Evolutionary conservation across 345 rosid genomes (phyloP), one percentile per base, ranked within the genome.

Genomic region (Theobroma cacao): DNA sequence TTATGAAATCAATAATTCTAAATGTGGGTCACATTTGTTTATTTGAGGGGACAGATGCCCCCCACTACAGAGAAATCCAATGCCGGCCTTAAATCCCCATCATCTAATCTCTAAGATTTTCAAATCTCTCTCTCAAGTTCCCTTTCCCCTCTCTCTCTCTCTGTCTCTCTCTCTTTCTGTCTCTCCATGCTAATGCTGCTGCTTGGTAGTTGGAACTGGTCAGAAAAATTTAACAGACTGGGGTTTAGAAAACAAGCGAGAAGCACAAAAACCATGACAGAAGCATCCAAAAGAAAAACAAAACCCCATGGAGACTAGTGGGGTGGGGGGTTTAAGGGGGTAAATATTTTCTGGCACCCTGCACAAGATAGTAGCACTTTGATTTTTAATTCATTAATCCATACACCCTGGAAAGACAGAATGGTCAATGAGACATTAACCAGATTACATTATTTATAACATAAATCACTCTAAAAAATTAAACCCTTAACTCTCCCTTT

Each of bases 1-100:
- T 20, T 63, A 9, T 47, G 58, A 45, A 64, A 73, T 60, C 40
- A 59, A 60, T 75, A 75, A 75, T 60, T 58, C 59, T 15, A 62
- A 45, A 53, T 30, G 82, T 78, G 84, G 84, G 83, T 76, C 84
- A 82, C 72, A 1, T 53, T 65, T 75, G 72, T 38, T 47, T 36
- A 45, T 75, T 53, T 22, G 14, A 65, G 3, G 65, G 20, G 55
- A 43, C 59, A 48, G 28, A 36, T 72, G 55, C 47, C 58, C 28
- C 80, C 55, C 26, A 41, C 50, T 26, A 82, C 60, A 33, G 18
- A 53, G 31, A 36, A 55, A 30, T 20, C 38, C 38, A 48, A 71
- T 48, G 38, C 26, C 24, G 7, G 52, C 47, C 5, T 22, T 36
- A 74, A 36, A 58, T 62, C 36, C 28, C 41, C 36, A 14, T 53